phyloP scores from a whole-genome alignment of 352 stramenopile species.

The Pythium dissotocum region DNA sequence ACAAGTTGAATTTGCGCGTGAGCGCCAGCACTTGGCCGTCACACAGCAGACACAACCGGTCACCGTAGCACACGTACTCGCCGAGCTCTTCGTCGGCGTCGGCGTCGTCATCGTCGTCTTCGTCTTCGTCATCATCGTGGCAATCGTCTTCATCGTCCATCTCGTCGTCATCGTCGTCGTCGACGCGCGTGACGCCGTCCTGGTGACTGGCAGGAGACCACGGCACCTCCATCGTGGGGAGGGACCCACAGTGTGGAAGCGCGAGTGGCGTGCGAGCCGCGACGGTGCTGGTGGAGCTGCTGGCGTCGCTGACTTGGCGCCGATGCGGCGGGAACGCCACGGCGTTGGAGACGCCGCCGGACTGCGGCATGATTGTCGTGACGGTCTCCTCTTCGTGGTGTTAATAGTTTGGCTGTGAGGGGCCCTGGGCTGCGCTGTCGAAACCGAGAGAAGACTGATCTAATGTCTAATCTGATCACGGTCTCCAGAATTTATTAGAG shows the following conservation, averaged over 20 bases:
- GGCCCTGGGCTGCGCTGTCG: not conserved
- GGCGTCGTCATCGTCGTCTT: slow-evolving; percentile 31
- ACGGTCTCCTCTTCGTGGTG: too few relatives aligned
- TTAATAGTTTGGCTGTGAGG: too few relatives aligned
- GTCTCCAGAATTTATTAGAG: not conserved
- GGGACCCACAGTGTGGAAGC: slow-evolving; percentile 24
- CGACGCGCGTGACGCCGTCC: slow-evolving; percentile 6
- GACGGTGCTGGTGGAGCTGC: slow-evolving; percentile 18
- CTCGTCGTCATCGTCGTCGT: slow-evolving; percentile 19
- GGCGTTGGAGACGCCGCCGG: not conserved
- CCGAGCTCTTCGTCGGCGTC: slow-evolving; percentile 15
- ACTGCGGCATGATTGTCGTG: not conserved
- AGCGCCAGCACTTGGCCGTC: slow-evolving; percentile 72
- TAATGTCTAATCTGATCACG: too few relatives aligned
- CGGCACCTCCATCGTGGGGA: slow-evolving; percentile 22
- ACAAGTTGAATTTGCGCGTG: slow-evolving; percentile 75
- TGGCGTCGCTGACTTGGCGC: slow-evolving; percentile 23
- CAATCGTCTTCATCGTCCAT: slow-evolving; percentile 43
- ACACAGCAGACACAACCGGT: slow-evolving; percentile 70
- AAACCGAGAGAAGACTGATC: not conserved
- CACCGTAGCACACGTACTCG: slow-evolving; percentile 78
- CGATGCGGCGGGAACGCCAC: slow-evolving; percentile 8
- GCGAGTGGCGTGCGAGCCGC: slow-evolving; percentile 6
- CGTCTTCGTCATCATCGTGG: slow-evolving; percentile 34
- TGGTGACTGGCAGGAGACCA: slow-evolving; percentile 21